A percentile compares a stretch with the other conserved stretches of the same genome.
phyloP scores from a whole-genome alignment of 306 rosid genomes.

The Rosa persica region DNA sequence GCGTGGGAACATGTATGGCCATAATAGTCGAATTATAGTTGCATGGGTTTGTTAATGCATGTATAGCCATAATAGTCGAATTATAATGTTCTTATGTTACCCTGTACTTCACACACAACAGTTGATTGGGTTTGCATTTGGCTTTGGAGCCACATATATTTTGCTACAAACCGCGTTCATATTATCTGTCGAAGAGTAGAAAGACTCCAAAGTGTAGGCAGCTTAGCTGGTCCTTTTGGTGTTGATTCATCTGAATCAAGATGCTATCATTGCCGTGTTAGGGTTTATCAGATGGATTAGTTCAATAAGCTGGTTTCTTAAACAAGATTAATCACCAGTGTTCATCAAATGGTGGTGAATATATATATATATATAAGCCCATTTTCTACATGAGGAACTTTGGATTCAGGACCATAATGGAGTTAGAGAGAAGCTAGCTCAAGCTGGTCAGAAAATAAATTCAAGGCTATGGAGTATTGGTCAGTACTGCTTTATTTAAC shows the following conservation, averaged over 20 bases:
- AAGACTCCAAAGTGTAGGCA: background rate
- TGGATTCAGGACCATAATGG: background rate
- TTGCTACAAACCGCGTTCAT: background rate
- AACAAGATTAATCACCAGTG: background rate
- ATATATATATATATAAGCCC: too few relatives aligned
- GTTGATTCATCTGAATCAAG: background rate
- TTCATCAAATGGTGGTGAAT: background rate
- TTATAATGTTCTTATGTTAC: background rate
- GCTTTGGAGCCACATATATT: background rate
- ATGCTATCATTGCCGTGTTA: background rate
- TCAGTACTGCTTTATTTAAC: background rate
- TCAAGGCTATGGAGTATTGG: background rate
- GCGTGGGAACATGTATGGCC: background rate
- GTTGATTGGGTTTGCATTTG: background rate
- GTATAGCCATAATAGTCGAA: background rate
- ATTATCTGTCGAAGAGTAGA: background rate
- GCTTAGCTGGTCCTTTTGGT: background rate
- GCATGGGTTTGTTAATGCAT: background rate
- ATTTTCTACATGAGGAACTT: background rate
- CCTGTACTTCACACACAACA: background rate
- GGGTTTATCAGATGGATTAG: background rate
- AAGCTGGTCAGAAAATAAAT: background rate
- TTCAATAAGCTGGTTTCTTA: background rate
- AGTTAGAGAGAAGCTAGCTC: background rate
- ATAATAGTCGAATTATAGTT: background rate